Evolutionary conservation across 2,329 filamentous ascomycete species (phyloP).

Genomic region (Metarhizium anisopliae): DNA sequence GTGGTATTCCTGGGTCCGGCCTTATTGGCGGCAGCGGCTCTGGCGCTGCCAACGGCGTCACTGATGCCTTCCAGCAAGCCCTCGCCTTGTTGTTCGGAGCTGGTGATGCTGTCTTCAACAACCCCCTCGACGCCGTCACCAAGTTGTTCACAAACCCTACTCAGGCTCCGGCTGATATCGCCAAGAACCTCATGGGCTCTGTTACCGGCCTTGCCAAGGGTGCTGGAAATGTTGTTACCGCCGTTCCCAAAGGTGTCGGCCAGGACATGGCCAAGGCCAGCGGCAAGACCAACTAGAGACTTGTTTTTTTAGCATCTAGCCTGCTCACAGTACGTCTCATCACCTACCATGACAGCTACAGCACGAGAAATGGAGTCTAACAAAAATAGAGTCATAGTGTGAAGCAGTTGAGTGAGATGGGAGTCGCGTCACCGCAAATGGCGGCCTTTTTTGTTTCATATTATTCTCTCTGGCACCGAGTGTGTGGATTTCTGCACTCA

Average conservation of each 20-base stretch:
- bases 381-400: no score
- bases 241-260: not conserved
- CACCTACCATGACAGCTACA: no score
- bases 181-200: not conserved
- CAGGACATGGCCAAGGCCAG: not conserved
- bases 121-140: conserved; percentile 6
- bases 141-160: conserved; percentile 1
- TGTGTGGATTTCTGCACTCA: not conserved
- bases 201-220: not conserved
- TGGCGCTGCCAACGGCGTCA: conserved; percentile 6
- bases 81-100: conserved; percentile 9
- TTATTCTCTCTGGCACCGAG: not conserved
- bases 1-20: not conserved
- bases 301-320: no score
- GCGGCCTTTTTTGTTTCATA: not conserved
- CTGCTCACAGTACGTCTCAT: no score
- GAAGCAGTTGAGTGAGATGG: no score
- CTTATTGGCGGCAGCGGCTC: not conserved
- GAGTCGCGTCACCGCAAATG: no score
- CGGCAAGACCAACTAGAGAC: not conserved
- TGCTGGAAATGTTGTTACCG: not conserved
- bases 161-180: not conserved
- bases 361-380: no score
- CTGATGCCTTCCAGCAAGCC: conserved; percentile 4
- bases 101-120: conserved; percentile 10